Percentiles rank a stretch among this genome's conserved stretches.
Conservation (phyloP, 2,329 filamentous ascomycete genomes). For the Colletotrichum coccodes region DNA sequence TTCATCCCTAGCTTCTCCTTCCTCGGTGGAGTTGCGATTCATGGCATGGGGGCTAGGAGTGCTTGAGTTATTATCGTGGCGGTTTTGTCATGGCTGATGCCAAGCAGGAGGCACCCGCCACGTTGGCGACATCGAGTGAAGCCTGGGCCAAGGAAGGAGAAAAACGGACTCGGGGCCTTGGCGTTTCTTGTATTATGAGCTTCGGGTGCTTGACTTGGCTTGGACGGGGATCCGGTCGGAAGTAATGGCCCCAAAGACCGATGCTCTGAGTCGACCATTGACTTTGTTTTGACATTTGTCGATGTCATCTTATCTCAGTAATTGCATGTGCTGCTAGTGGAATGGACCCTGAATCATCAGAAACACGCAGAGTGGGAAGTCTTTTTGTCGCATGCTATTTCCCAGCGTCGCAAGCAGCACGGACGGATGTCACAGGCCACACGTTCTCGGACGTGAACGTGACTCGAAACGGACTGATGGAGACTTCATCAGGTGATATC, state of each 20-base stretch:
- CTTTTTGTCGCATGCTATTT: constrained; percentile 28
- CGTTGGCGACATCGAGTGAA: not conserved
- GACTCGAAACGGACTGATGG: not conserved
- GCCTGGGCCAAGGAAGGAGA: not conserved
- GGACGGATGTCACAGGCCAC: constrained; percentile 23
- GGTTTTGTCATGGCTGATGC: constrained; percentile 7
- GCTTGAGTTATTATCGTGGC: not conserved
- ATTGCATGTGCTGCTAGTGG: not conserved
- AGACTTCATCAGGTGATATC: not conserved
- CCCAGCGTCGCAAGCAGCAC: constrained; percentile 20
- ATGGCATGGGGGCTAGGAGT: not conserved
- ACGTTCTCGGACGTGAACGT: constrained; percentile 1
- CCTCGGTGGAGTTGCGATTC: not conserved
- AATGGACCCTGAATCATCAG: constrained; percentile 14
- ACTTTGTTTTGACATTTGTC: not conserved
- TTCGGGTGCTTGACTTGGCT: constrained; percentile 1
- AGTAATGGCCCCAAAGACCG: not conserved
- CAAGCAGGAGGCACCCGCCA: constrained; percentile 13
- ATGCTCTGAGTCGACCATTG: not conserved
- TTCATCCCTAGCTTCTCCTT: not conserved
- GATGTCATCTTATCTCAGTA: constrained; percentile 16
- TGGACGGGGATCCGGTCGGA: not conserved
- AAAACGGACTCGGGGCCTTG: constrained; percentile 15
- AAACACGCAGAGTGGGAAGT: constrained; percentile 13
- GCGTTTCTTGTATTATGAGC: constrained; percentile 27